A percentile compares a stretch with the other conserved stretches of the same genome.
Conservation (phyloP, 2,329 filamentous ascomycete species). For the Dryadomyces quercus-mongolicae region DNA sequence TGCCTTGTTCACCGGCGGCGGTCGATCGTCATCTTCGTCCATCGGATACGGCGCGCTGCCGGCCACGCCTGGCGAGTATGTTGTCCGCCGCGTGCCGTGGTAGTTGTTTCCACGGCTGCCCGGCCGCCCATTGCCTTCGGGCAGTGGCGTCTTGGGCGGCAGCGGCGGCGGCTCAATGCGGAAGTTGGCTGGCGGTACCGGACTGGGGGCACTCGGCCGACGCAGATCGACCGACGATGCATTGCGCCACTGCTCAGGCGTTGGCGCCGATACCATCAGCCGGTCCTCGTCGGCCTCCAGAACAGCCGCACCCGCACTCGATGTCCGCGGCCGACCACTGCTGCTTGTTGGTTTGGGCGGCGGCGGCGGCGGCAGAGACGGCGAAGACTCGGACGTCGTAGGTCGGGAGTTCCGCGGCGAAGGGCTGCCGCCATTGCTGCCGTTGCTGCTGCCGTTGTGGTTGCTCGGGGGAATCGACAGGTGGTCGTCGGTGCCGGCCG, state of each 20-base stretch:
- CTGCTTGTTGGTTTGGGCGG: not conserved
- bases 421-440: constrained; percentile 18
- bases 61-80: not conserved
- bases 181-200: constrained; percentile 10
- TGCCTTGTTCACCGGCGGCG: constrained; percentile 74
- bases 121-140: constrained; percentile 28
- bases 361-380: constrained; percentile 7
- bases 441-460: constrained; percentile 2
- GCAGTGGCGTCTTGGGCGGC: constrained; percentile 66
- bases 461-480: constrained; percentile 21
- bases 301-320: constrained; percentile 13
- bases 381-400: constrained; percentile 7
- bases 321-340: not conserved
- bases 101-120: constrained; percentile 15
- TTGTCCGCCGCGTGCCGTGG: not conserved
- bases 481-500: constrained; percentile 37
- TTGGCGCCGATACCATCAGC: constrained; percentile 43
- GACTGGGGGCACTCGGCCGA: constrained; percentile 13
- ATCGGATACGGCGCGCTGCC: constrained; percentile 62
- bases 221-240: constrained; percentile 18
- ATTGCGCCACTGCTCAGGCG: constrained; percentile 44
- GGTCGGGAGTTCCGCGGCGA: constrained; percentile 37
- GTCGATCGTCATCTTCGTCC: constrained; percentile 60
- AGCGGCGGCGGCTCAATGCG: constrained; percentile 55
- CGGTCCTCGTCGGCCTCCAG: constrained; percentile 33